phyloP scores from a whole-genome alignment of 495 filamentous ascomycete genomes.

The Bacidia gigantensis region DNA sequence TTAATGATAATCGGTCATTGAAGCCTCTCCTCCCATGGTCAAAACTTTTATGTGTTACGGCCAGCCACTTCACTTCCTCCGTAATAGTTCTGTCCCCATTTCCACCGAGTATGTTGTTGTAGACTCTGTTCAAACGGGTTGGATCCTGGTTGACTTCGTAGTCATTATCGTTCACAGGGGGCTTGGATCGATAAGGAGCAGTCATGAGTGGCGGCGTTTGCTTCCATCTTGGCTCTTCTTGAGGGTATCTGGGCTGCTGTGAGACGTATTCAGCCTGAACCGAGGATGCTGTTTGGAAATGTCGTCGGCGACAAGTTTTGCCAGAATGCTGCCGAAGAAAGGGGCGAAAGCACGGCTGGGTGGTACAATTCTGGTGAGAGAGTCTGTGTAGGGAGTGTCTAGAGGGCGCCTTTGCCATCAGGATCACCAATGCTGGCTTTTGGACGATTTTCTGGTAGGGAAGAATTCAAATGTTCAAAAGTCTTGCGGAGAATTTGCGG shows the following conservation, averaged over 20 bases:
- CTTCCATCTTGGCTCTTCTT: constrained; percentile 58
- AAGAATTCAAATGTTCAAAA: not conserved
- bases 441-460: not conserved
- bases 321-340: not conserved
- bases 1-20: constrained; percentile 82
- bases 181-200: constrained; percentile 51
- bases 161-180: constrained; percentile 24
- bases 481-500: not conserved
- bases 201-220: constrained; percentile 66
- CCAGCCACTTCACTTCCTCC: constrained; percentile 92
- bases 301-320: not conserved
- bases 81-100: constrained; percentile 58
- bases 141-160: constrained; percentile 67
- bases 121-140: constrained; percentile 55
- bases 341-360: not conserved
- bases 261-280: not conserved
- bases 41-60: constrained; percentile 96
- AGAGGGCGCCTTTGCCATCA: not conserved
- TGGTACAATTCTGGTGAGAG: not conserved
- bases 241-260: constrained; percentile 1
- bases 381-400: not conserved
- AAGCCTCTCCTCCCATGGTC: constrained; percentile 87
- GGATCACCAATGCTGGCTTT: not conserved
- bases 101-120: constrained; percentile 54
- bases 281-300: not conserved